Conservation (phyloP, 2,329 filamentous ascomycete genomes). For the Ophiostoma australiae region DNA sequence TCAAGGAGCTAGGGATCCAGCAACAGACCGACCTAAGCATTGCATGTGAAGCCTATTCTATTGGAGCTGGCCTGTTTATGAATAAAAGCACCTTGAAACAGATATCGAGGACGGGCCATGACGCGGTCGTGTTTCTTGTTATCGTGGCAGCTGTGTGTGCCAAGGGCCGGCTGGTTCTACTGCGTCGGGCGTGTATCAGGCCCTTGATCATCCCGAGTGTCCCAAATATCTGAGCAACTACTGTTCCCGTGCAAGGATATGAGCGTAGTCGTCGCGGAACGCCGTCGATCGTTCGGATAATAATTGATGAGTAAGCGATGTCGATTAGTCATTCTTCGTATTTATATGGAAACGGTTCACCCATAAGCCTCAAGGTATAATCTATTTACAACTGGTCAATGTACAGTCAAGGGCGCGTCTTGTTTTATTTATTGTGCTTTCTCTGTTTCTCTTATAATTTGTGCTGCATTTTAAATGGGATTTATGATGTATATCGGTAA, state of each 20-base stretch:
- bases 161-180: not conserved
- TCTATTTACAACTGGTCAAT: not conserved
- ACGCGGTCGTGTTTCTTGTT: not conserved
- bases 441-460: not conserved
- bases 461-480: not conserved
- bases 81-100: not conserved
- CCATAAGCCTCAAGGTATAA: not conserved
- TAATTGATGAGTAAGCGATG: not conserved
- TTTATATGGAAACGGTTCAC: too few relatives aligned
- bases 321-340: not conserved
- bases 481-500: not conserved
- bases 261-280: not conserved
- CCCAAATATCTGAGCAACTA: not conserved
- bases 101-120: not conserved
- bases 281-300: not conserved
- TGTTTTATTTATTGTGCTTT: not conserved
- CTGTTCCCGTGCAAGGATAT: not conserved
- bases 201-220: not conserved
- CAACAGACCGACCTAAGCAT: not conserved
- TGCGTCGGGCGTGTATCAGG: conserved; percentile 10
- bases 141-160: not conserved
- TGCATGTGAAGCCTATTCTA: not conserved
- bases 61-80: too few relatives aligned
- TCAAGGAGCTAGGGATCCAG: not conserved
- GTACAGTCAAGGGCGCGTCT: not conserved